Conservation (phyloP, 1,284 basidiomycete species). For the Volvariella volvacea region DNA sequence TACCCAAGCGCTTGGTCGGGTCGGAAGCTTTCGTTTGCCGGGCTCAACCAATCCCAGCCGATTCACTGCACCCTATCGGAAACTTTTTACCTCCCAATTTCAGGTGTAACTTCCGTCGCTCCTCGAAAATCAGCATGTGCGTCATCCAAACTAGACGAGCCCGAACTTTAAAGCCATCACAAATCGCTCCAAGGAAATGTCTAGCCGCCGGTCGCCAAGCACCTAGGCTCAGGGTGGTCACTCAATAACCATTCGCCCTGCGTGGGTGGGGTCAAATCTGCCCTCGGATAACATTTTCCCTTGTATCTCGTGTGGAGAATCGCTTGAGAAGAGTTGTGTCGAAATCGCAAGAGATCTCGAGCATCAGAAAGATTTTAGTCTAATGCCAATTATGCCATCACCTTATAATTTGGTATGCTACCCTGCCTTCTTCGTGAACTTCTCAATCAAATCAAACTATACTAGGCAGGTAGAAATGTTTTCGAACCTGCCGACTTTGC, state of each 20-base stretch:
- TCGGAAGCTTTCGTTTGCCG: background rate
- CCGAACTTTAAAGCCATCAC: background rate
- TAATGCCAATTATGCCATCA: background rate
- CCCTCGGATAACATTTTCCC: no score
- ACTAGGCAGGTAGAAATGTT: background rate
- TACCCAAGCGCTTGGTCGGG: background rate
- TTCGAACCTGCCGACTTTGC: background rate
- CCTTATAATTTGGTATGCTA: background rate
- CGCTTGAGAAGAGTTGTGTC: background rate
- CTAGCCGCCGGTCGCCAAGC: background rate
- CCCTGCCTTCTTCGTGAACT: background rate
- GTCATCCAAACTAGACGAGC: no score
- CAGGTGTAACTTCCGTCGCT: background rate
- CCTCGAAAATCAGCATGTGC: background rate
- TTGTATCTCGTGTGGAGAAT: background rate
- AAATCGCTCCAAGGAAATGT: no score
- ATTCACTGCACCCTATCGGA: no score
- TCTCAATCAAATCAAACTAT: slow-evolving; percentile 1
- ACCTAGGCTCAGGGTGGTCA: background rate
- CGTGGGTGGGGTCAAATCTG: no score
- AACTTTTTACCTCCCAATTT: no score
- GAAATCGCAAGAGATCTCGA: background rate
- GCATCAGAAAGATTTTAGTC: background rate
- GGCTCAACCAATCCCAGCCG: background rate
- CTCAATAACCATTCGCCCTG: background rate